phyloP scores from a whole-genome alignment of 208 protist genomes.

The Acanthamoeba lugdunensis region DNA sequence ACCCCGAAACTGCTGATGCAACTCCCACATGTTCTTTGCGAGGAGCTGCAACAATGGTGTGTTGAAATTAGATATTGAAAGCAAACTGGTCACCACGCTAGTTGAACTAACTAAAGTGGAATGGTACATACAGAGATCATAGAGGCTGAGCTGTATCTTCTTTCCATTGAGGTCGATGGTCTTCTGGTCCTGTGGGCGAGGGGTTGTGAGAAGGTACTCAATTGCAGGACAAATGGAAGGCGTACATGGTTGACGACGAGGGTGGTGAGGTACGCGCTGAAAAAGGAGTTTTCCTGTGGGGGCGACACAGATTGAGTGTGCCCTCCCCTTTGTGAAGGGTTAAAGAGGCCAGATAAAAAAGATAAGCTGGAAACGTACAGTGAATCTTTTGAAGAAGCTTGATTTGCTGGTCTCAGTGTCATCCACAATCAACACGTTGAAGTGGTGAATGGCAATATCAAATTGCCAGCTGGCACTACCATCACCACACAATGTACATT shows the following conservation, averaged over 20 bases:
- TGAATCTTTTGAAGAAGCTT: background rate
- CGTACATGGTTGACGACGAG: background rate
- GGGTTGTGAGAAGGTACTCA: background rate
- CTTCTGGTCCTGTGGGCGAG: background rate
- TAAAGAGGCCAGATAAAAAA: background rate
- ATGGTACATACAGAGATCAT: background rate
- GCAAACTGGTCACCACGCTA: no score
- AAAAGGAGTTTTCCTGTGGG: background rate
- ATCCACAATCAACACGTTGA: background rate
- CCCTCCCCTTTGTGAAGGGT: no score
- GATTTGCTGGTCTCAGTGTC: background rate
- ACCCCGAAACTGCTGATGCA: background rate
- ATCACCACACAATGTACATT: no score
- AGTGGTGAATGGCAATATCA: no score
- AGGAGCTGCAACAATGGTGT: conserved; percentile 3
- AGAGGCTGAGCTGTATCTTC: background rate
- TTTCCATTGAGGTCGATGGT: background rate
- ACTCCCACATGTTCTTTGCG: background rate
- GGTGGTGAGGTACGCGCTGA: background rate
- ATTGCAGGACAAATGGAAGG: background rate
- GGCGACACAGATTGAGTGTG: no score
- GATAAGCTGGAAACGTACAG: background rate
- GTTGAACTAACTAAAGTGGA: no score
- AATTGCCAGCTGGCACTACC: no score
- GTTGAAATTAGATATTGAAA: no score